Conservation (phyloP, 140 eudicot species). For the Cichorium intybus region DNA sequence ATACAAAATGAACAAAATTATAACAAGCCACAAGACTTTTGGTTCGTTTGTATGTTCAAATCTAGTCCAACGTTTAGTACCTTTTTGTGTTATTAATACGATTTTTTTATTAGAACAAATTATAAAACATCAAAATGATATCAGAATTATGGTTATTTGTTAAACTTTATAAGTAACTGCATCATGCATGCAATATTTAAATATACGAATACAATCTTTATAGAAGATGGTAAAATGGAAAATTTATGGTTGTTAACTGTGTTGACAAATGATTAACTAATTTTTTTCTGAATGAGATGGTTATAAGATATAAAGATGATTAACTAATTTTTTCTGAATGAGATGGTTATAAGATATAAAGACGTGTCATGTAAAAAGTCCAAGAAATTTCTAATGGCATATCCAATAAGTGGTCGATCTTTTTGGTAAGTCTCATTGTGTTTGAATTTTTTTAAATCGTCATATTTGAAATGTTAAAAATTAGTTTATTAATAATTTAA, state of each 20-base stretch:
- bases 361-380: not conserved
- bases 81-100: not conserved
- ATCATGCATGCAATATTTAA: not conserved
- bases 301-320: not conserved
- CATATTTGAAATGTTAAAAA: too few species aligned
- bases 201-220: not conserved
- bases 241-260: not conserved
- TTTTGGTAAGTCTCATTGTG: too few species aligned
- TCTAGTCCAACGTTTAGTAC: slow-evolving; percentile 6
- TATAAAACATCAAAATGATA: not conserved
- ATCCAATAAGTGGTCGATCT: too few species aligned
- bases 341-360: not conserved
- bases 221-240: too few species aligned
- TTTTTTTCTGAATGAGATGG: not conserved
- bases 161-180: not conserved
- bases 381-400: not conserved
- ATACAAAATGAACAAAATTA: not conserved
- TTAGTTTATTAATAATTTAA: too few species aligned
- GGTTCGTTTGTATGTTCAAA: not conserved
- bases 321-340: too few species aligned
- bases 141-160: not conserved
- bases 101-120: not conserved
- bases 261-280: not conserved
- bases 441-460: too few species aligned
- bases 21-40: not conserved